Conservation (phyloP, 2,329 filamentous ascomycete genomes). For the Verticillium isaacii region DNA sequence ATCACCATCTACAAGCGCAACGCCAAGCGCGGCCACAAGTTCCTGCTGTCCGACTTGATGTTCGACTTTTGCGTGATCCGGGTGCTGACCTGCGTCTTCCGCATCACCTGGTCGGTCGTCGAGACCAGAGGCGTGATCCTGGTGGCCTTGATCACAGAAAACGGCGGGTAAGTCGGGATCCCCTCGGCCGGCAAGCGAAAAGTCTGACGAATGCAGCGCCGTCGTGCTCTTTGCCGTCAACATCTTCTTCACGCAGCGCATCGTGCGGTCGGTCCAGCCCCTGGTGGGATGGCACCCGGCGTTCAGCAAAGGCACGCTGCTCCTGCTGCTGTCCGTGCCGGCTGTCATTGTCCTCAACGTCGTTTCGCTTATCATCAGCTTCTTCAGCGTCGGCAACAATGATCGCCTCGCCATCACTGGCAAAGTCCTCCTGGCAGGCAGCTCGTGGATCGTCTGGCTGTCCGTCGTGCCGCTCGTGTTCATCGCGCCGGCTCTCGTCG, state of each 20-base stretch:
- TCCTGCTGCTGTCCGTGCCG: slow-evolving; percentile 21
- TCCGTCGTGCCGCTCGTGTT: slow-evolving; percentile 15
- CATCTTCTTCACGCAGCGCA: slow-evolving; percentile 31
- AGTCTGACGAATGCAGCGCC: slow-evolving; percentile 15
- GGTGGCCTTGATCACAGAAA: slow-evolving; percentile 27
- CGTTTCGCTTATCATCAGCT: slow-evolving; percentile 19
- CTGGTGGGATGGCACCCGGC: slow-evolving; percentile 25
- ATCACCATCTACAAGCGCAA: slow-evolving; percentile 21
- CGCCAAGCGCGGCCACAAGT: slow-evolving; percentile 28
- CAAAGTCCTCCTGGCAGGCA: slow-evolving; percentile 13
- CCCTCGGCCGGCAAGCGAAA: neutral
- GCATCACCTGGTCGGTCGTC: slow-evolving; percentile 27
- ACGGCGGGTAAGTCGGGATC: slow-evolving; percentile 23
- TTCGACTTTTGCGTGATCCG: slow-evolving; percentile 32
- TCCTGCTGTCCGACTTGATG: slow-evolving; percentile 27
- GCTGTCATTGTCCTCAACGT: slow-evolving; percentile 25
- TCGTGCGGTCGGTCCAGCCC: slow-evolving; percentile 31
- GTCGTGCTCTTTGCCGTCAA: slow-evolving; percentile 30
- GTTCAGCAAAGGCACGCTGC: slow-evolving; percentile 16
- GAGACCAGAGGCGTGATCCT: slow-evolving; percentile 22
- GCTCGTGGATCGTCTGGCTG: slow-evolving; percentile 17
- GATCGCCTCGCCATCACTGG: slow-evolving; percentile 10
- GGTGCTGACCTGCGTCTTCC: slow-evolving; percentile 25
- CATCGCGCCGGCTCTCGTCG: slow-evolving; percentile 17
- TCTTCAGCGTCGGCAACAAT: slow-evolving; percentile 14